phyloP scores from a whole-genome alignment of 169 alveolate genomes.

The Hepatocystis sp. region DNA sequence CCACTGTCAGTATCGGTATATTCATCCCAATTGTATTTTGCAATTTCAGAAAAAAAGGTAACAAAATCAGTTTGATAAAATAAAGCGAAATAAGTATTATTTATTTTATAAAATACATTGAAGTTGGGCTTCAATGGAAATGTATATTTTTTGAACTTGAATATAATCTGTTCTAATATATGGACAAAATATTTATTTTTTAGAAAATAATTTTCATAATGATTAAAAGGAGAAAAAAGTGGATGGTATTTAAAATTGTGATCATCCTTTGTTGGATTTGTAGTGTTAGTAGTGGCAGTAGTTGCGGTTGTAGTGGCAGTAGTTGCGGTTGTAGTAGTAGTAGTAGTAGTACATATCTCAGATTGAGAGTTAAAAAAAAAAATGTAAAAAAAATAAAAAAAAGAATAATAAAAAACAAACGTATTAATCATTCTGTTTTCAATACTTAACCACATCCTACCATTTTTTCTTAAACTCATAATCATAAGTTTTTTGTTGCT shows the following conservation, averaged over 20 bases:
- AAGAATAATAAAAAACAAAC: constrained; percentile 41
- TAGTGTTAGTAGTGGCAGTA: no score
- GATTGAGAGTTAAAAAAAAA: constrained; percentile 36
- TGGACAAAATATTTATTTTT: constrained; percentile 20
- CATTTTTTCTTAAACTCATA: constrained; percentile 71
- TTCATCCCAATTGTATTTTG: neutral
- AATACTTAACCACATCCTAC: constrained; percentile 57
- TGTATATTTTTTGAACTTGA: constrained; percentile 7
- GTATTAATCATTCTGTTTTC: constrained; percentile 57
- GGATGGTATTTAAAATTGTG: no score
- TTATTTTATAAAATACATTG: constrained; percentile 42
- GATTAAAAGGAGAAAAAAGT: constrained; percentile 6
- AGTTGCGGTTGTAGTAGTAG: no score
- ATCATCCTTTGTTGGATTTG: no score
- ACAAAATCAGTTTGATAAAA: constrained; percentile 31
- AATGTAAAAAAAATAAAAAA: constrained; percentile 49
- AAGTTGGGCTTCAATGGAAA: constrained; percentile 34
- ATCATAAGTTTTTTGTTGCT: constrained; percentile 6
- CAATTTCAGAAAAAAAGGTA: neutral
- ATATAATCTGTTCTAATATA: constrained; percentile 15
- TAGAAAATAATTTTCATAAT: constrained; percentile 22
- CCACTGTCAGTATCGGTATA: neutral
- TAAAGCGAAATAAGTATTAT: constrained; percentile 11
- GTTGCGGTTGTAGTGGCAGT: no score
- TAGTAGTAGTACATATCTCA: no score